Evolutionary conservation across 2,329 filamentous ascomycete species (phyloP), one percentile per base, ranked within the genome.

Genomic region (Diaporthe citriasiana): DNA sequence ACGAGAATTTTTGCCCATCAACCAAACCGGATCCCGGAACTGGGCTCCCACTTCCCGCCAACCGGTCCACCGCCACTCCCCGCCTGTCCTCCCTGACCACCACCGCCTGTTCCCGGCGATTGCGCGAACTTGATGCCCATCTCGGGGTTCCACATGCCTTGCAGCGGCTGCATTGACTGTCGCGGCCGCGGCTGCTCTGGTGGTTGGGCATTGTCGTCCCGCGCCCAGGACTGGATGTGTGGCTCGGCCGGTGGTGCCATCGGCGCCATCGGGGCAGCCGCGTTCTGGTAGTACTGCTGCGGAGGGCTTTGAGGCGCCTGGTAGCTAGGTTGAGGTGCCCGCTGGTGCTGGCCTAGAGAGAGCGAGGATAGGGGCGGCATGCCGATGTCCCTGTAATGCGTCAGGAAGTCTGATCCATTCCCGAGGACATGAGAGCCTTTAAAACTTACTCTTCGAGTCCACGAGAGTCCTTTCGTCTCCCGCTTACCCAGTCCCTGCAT

Each of bases 81-180:
- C 30, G 57, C 63, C 35, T 74, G 19, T 38, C 69, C 68, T 8
- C 76, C 73, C 15, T 65, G 42, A 30, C 68, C 55, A 33, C 71
- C 56, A 70, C 77, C 47, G 73, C 75, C 74, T 69, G 75, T n/a
- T 70, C 77, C 76, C 19, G 83, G 79, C 22, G 84, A 76, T 4
- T 84, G 88, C 0, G 90, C 90, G 82, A 98, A 97, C 73, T 91
- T 92, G 78, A 97, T 97, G 0, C 93, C 93, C 87, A 94, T 92
- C 2, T 93, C 92, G 0, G 95, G 94, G 72, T 90, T 92, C 95
- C 95, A 98, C 81, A 94, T 91, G 9, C 82, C 89, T 84, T 78
- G 88, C 82, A 79, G 78, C 0, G 84, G 80, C 75, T 83, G 80
- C 66, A 83, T 80, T 0, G 84, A 82, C 2, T 87, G 85, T 72